Evolutionary conservation across 2,329 filamentous ascomycete species (phyloP).

Genomic region (Colletotrichum caudatum): DNA sequence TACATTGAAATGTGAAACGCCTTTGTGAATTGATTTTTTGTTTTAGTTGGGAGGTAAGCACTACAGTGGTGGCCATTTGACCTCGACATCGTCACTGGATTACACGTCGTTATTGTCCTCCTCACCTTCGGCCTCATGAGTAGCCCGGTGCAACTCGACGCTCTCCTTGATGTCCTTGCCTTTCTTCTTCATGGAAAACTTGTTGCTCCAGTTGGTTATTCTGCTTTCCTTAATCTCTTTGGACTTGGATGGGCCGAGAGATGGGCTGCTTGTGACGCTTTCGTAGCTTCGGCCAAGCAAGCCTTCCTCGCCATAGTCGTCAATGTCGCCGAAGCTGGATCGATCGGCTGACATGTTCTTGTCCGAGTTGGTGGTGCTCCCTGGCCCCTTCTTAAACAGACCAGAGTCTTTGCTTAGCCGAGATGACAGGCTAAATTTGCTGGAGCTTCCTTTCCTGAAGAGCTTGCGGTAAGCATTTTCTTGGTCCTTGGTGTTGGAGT

Average conservation of each 20-base stretch:
- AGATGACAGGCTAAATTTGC: conserved; percentile 73
- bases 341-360: conserved; percentile 67
- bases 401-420: conserved; percentile 65
- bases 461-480: conserved; percentile 71
- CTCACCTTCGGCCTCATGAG: conserved; percentile 29
- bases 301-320: conserved; percentile 63
- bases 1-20: conserved; percentile 6
- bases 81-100: conserved; percentile 10
- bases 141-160: conserved; percentile 60
- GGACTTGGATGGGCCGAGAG: conserved; percentile 64
- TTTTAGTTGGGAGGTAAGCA: conserved; percentile 12
- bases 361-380: conserved; percentile 69
- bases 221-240: conserved; percentile 62
- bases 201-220: conserved; percentile 61
- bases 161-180: conserved; percentile 68
- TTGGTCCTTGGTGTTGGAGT: conserved; percentile 63
- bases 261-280: conserved; percentile 68
- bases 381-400: conserved; percentile 70
- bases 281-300: conserved; percentile 65
- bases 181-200: conserved; percentile 72
- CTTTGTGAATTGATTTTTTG: conserved; percentile 7
- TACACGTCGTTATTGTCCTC: conserved; percentile 41
- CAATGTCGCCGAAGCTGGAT: conserved; percentile 68
- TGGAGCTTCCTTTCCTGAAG: conserved; percentile 73
- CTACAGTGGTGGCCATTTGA: conserved; percentile 11